Conservation (phyloP, 2,329 filamentous ascomycete species). For the Neonectria ditissima region DNA sequence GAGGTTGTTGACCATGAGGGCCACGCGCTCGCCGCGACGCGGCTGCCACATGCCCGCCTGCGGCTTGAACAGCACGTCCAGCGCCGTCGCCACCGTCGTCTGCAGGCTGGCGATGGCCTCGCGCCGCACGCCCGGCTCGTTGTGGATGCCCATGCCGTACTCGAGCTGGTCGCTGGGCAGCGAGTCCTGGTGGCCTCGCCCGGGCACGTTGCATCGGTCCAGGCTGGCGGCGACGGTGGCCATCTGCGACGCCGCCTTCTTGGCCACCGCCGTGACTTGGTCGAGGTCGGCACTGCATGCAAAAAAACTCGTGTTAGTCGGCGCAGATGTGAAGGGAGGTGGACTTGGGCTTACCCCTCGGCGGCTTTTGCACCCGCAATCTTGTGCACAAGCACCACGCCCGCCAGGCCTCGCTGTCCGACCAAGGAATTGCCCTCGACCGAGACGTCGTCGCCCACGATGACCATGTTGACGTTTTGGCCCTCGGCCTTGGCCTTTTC, state of each 20-base stretch:
- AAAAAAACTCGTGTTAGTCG: slow-evolving; percentile 18
- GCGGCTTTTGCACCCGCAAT: slow-evolving; percentile 41
- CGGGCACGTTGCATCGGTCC: slow-evolving; percentile 41
- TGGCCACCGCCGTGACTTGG: slow-evolving; percentile 32
- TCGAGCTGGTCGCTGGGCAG: slow-evolving; percentile 38
- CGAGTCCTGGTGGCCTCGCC: slow-evolving; percentile 34
- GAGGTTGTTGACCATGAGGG: slow-evolving; percentile 42
- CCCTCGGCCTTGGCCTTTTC: slow-evolving; percentile 46
- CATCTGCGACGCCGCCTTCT: slow-evolving; percentile 40
- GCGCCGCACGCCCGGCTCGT: slow-evolving; percentile 43
- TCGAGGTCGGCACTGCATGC: slow-evolving; percentile 32
- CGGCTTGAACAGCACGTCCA: slow-evolving; percentile 40
- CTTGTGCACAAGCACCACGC: slow-evolving; percentile 42
- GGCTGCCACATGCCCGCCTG: slow-evolving; percentile 42
- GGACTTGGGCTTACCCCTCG: slow-evolving; percentile 30
- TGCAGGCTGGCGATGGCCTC: slow-evolving; percentile 32
- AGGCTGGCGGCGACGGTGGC: slow-evolving; percentile 43
- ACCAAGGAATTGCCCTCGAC: slow-evolving; percentile 41
- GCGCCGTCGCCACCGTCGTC: slow-evolving; percentile 32
- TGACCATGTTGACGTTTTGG: slow-evolving; percentile 40
- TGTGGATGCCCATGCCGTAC: slow-evolving; percentile 45
- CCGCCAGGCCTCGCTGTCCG: slow-evolving; percentile 41
- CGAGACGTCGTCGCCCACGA: slow-evolving; percentile 42
- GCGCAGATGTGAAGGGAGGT: background rate
- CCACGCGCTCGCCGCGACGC: slow-evolving; percentile 27